Base-by-base conservation (phyloP, 306 rosid species). In the Comarum palustre region DNA sequence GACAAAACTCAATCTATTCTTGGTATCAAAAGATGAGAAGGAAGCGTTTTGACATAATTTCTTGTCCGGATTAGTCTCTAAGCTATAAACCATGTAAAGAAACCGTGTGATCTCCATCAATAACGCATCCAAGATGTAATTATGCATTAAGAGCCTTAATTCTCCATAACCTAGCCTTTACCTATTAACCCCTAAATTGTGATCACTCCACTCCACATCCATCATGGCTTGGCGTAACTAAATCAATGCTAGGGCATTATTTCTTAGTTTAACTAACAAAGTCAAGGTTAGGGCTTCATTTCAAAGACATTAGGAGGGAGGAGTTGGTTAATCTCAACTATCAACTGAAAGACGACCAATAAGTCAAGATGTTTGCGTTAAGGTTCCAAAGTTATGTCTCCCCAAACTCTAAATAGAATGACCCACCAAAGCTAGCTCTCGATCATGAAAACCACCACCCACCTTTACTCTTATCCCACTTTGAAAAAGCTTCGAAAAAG, bases 401-500 rank as follows among this genome's bases (percentile, higher is more conserved):
- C 75, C 69, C 68, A 70, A 70, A 57, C 67, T 38, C 46, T 66
- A 66, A 62, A 15, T 41, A 64, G 12, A 41, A 63, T 73, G 83
- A 71, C 87, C 85, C 86, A 78, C 86, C 79, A 78, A 84, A 84
- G 83, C 78, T 78, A n/a, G 41, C 46, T 69, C n/a, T 32, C n/a
- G n/a, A n/a, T n/a, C 22, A 20, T 6, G 29, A 73, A 73, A 78
- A 73, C 55, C 80, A 75, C 84, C 84, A 68, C 80, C 81, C 42
- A 69, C 60, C 73, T 83, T 80, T 79, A 79, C 69, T 81, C 76
- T 75, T 73, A 48, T 77, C 76, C 50, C 58, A 62, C 73, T 55
- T 79, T 66, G 34, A 66, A 24, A 86, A 41, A 86, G 89, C 84
- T 79, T 68, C 61, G 72, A 19, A 74, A 88, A 91, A 87, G 94